Conservation (phyloP, 1,284 basidiomycete species). For the Cryptococcus sp. region DNA sequence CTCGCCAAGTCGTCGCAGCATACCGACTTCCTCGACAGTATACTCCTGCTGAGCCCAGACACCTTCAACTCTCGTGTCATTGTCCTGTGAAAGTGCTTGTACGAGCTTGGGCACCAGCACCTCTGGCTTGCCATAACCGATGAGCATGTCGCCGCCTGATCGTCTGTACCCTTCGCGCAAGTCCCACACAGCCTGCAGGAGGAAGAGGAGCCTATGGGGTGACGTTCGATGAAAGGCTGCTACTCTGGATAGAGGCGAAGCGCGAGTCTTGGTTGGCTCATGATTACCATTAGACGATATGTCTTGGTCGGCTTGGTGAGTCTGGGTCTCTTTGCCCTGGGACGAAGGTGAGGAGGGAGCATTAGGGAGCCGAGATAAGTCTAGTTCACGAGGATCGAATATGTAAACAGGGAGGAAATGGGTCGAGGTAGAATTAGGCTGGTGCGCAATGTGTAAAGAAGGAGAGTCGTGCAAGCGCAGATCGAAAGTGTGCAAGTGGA, state of each 20-base stretch:
- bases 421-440: conserved; percentile 33
- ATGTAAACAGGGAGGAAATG: conserved; percentile 60
- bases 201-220: conserved; percentile 51
- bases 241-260: conserved; percentile 48
- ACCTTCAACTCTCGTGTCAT: conserved; percentile 39
- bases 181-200: conserved; percentile 58
- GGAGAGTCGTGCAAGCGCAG: conserved; percentile 57
- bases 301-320: conserved; percentile 7
- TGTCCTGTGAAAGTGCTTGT: conserved; percentile 39
- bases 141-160: conserved; percentile 55
- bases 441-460: conserved; percentile 53
- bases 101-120: conserved; percentile 52
- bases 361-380: conserved; percentile 54
- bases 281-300: conserved; percentile 14
- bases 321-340: conserved; percentile 5
- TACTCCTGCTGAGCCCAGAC: conserved; percentile 39
- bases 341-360: conserved; percentile 6
- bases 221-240: conserved; percentile 59
- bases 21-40: conserved; percentile 16
- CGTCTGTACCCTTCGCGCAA: conserved; percentile 52
- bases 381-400: conserved; percentile 58
- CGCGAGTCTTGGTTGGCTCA: conserved; percentile 20
- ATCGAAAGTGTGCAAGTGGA: conserved; percentile 51
- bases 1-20: conserved; percentile 5
- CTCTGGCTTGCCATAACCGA: conserved; percentile 58